Evolutionary conservation across 2,329 filamentous ascomycete genomes (phyloP).

Genomic region (Colletotrichum sp.): DNA sequence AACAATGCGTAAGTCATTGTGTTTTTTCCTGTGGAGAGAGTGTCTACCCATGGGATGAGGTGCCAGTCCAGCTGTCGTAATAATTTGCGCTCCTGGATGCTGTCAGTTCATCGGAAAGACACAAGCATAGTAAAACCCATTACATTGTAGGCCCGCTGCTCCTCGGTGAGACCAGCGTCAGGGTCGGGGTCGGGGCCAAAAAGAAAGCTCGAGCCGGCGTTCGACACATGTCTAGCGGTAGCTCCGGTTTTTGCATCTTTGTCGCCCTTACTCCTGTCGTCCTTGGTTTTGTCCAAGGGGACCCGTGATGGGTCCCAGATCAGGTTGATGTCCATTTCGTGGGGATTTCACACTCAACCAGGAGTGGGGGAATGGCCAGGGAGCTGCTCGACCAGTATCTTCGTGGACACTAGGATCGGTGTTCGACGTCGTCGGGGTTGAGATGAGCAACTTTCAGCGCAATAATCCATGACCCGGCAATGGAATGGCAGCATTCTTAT

Average conservation of each 20-base stretch:
- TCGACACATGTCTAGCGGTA: not conserved
- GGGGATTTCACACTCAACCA: not conserved
- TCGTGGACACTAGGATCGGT: not conserved
- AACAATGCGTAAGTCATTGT: not conserved
- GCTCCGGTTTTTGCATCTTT: not conserved
- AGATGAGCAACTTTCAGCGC: not conserved
- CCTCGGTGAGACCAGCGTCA: accelerated
- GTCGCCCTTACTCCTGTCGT: not conserved
- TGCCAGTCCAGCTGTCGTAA: not conserved
- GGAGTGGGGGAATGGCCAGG: not conserved
- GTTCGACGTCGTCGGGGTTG: not conserved
- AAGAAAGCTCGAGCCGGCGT: too few species aligned
- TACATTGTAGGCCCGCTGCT: not conserved
- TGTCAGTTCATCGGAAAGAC: not conserved
- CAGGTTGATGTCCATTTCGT: not conserved
- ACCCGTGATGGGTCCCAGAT: not conserved
- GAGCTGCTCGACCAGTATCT: not conserved
- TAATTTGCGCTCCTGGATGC: not conserved
- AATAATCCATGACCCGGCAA: not conserved
- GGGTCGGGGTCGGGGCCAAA: not conserved
- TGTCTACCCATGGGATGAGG: constrained; percentile 3
- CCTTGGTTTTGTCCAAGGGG: too few species aligned
- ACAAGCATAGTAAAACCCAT: not conserved
- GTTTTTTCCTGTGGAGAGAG: too few species aligned
- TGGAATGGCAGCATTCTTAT: not conserved